phyloP scores from a whole-genome alignment of 306 rosid genomes.

The Dryas alaskensis region DNA sequence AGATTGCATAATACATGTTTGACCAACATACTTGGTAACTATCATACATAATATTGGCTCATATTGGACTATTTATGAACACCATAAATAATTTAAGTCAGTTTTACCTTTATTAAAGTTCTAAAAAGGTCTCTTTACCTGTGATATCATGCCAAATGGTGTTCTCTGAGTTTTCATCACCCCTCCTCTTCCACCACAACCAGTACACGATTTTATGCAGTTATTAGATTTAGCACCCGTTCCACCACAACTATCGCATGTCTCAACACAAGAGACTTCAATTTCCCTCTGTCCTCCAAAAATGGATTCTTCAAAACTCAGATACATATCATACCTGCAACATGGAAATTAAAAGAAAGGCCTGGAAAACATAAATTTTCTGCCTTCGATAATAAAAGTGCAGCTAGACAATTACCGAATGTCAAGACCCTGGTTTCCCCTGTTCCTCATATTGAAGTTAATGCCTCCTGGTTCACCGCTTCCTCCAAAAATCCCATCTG shows the following conservation, averaged over 20 bases:
- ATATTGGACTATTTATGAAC: too few species aligned
- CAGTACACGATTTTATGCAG: constrained; percentile 59
- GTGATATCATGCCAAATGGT: constrained; percentile 89
- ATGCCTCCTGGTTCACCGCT: constrained; percentile 57
- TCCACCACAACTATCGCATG: constrained; percentile 73
- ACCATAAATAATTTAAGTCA: too few species aligned
- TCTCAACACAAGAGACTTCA: constrained; percentile 61
- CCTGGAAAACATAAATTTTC: not conserved
- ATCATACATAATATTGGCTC: not conserved
- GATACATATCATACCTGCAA: constrained; percentile 68
- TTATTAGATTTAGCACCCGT: constrained; percentile 74
- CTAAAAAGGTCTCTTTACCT: constrained; percentile 43
- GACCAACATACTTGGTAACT: not conserved
- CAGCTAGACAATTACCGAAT: constrained; percentile 49
- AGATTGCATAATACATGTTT: not conserved
- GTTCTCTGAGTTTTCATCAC: constrained; percentile 73
- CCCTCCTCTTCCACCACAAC: constrained; percentile 90
- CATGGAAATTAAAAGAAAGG: not conserved
- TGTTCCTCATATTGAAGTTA: constrained; percentile 54
- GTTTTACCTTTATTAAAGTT: not conserved
- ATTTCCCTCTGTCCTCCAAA: constrained; percentile 73
- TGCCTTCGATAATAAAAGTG: not conserved
- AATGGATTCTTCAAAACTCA: constrained; percentile 88
- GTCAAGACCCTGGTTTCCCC: constrained; percentile 51
- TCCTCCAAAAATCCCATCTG: constrained; percentile 66